These are phyloP conservation scores for Parathielavia appendiculata DNA, from an alignment of 495 filamentous ascomycete genomes.

Conservation along the genomic window DNA sequence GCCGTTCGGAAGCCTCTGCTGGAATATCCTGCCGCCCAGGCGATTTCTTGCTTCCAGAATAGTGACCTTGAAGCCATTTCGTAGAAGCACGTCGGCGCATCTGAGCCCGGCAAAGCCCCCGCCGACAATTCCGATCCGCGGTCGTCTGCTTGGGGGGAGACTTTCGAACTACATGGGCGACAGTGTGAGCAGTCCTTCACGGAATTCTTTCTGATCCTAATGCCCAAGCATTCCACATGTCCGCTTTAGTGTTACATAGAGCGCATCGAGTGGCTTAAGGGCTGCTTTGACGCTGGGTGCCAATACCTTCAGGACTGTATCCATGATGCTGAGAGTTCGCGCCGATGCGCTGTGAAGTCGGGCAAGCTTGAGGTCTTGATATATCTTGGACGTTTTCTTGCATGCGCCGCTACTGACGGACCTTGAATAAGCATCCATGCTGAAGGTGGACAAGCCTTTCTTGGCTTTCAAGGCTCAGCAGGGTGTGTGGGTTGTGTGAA, in stretches of 20 bases:
- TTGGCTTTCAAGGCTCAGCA: background rate
- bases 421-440: constrained; percentile 49
- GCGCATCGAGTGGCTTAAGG: background rate
- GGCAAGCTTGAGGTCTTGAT: constrained; percentile 42
- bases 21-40: constrained; percentile 72
- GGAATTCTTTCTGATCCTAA: background rate
- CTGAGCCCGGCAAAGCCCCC: constrained; percentile 83
- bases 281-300: background rate
- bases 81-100: constrained; percentile 75
- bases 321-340: constrained; percentile 30
- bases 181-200: constrained; percentile 18
- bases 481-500: background rate
- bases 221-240: background rate
- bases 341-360: constrained; percentile 12
- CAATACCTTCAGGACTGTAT: constrained; percentile 24
- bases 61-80: constrained; percentile 74
- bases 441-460: constrained; percentile 6
- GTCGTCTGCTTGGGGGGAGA: constrained; percentile 29
- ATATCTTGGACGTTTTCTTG: constrained; percentile 42
- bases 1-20: constrained; percentile 43
- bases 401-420: constrained; percentile 41
- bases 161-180: constrained; percentile 37
- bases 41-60: constrained; percentile 81
- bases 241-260: background rate
- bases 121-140: constrained; percentile 68